Percentiles rank a stretch among this genome's conserved stretches.
phyloP scores from a whole-genome alignment of 1,139 yeast species.

The Chernovozyma aurita region DNA sequence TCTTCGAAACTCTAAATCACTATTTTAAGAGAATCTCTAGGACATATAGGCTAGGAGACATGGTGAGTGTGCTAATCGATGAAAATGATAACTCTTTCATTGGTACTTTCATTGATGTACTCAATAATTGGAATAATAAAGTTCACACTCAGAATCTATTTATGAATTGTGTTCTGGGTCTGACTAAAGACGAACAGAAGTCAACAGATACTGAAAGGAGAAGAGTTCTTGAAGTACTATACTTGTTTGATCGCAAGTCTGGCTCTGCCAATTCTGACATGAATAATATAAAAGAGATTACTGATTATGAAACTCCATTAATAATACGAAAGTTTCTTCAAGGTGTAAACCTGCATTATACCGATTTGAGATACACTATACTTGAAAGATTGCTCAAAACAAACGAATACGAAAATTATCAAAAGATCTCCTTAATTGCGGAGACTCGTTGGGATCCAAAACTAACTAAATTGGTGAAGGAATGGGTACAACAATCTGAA shows the following conservation, averaged over 20 bases:
- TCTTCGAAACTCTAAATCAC: constrained; percentile 19
- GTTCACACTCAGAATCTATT: constrained; percentile 2
- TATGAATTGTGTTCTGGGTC: background rate
- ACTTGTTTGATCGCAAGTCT: constrained; percentile 22
- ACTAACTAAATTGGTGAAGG: constrained; percentile 20
- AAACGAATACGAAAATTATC: background rate
- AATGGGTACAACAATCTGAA: constrained; percentile 36
- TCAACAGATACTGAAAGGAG: constrained; percentile 28
- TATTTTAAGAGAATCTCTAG: constrained; percentile 10
- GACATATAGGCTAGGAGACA: constrained; percentile 12
- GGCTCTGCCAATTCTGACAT: constrained; percentile 3
- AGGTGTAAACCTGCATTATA: constrained; percentile 28
- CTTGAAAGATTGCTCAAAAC: constrained; percentile 34
- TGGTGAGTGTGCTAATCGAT: constrained; percentile 18
- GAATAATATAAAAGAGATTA: constrained; percentile 9
- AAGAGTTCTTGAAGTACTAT: constrained; percentile 35
- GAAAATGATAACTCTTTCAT: constrained; percentile 10
- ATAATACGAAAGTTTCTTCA: constrained; percentile 24
- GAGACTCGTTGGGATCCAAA: constrained; percentile 20
- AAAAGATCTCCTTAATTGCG: background rate
- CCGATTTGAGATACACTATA: constrained; percentile 43
- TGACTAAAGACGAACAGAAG: constrained; percentile 7
- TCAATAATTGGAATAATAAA: constrained; percentile 20
- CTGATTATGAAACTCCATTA: constrained; percentile 14
- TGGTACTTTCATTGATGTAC: constrained; percentile 22